A percentile compares a stretch with the other conserved stretches of the same genome.
These are phyloP conservation scores for Coniosporium apollinis DNA, from an alignment of 495 filamentous ascomycete genomes.

Conservation along the genomic window DNA sequence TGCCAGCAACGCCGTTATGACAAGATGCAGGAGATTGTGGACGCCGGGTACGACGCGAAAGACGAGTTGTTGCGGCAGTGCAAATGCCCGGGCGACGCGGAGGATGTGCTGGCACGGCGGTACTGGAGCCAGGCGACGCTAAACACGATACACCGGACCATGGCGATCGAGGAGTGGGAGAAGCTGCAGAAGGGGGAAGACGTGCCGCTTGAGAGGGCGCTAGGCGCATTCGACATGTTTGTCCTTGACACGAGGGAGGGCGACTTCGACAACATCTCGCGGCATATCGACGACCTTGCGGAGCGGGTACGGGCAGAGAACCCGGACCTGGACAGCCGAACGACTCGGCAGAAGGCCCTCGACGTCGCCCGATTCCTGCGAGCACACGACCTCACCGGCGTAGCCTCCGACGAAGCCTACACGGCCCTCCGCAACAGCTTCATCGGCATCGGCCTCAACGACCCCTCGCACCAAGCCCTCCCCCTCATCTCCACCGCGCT, in stretches of 20 bases:
- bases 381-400: slow-evolving; percentile 47
- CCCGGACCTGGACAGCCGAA: slow-evolving; percentile 31
- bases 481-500: slow-evolving; percentile 65
- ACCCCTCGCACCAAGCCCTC: slow-evolving; percentile 49
- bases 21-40: slow-evolving; percentile 49
- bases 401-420: slow-evolving; percentile 46
- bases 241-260: slow-evolving; percentile 50
- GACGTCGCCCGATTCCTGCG: slow-evolving; percentile 48
- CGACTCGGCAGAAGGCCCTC: slow-evolving; percentile 49
- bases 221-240: slow-evolving; percentile 79
- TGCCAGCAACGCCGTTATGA: slow-evolving; percentile 50
- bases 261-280: slow-evolving; percentile 55
- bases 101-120: slow-evolving; percentile 72
- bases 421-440: slow-evolving; percentile 71
- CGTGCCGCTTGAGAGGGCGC: slow-evolving; percentile 51
- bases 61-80: slow-evolving; percentile 60
- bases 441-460: slow-evolving; percentile 49
- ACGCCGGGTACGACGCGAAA: slow-evolving; percentile 72
- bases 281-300: slow-evolving; percentile 46
- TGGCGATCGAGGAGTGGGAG: slow-evolving; percentile 62
- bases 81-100: slow-evolving; percentile 35
- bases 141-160: slow-evolving; percentile 61
- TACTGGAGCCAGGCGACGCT: slow-evolving; percentile 61
- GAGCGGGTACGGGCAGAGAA: slow-evolving; percentile 30
- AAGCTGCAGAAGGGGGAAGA: slow-evolving; percentile 33